Conservation (phyloP, 1,284 basidiomycete genomes). For the Calocybe gambosa region DNA sequence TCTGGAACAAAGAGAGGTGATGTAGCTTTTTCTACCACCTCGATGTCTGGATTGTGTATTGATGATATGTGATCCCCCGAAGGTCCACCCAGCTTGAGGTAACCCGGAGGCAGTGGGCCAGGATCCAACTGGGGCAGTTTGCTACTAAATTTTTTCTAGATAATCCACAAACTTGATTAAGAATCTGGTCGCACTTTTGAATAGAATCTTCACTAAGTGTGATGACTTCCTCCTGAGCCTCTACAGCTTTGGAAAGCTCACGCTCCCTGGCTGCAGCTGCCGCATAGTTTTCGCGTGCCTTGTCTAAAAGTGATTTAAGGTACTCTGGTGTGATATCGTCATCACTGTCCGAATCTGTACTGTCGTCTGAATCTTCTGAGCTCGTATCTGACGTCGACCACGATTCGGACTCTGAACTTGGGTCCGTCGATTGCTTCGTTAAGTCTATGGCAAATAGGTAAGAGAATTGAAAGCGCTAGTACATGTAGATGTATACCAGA, state of each 20-base stretch:
- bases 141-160: conserved; percentile 29
- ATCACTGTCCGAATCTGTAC: conserved; percentile 33
- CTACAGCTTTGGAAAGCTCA: conserved; percentile 17
- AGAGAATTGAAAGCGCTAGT: too few species aligned
- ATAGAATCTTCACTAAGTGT: conserved; percentile 30
- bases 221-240: conserved; percentile 36
- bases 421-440: conserved; percentile 13
- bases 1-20: conserved; percentile 41
- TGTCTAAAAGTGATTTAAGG: conserved; percentile 58
- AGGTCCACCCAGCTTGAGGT: conserved; percentile 47
- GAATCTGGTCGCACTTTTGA: conserved; percentile 27
- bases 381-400: conserved; percentile 26
- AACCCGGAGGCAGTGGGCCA: conserved; percentile 51
- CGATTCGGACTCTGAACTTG: conserved; percentile 26
- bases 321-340: conserved; percentile 48
- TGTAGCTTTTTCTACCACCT: conserved; percentile 41
- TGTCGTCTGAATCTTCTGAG: conserved; percentile 26
- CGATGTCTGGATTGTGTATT: conserved; percentile 58
- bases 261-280: conserved; percentile 20
- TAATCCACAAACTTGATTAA: conserved; percentile 3
- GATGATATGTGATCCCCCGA: conserved; percentile 38
- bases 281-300: conserved; percentile 47
- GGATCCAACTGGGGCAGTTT: conserved; percentile 63
- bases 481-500: conserved; percentile 21
- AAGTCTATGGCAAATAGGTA: conserved; percentile 5